Evolutionary conservation across 2,329 filamentous ascomycete species (phyloP), one percentile per base, ranked within the genome.

Genomic region (Paraconiothyrium brasiliense): DNA sequence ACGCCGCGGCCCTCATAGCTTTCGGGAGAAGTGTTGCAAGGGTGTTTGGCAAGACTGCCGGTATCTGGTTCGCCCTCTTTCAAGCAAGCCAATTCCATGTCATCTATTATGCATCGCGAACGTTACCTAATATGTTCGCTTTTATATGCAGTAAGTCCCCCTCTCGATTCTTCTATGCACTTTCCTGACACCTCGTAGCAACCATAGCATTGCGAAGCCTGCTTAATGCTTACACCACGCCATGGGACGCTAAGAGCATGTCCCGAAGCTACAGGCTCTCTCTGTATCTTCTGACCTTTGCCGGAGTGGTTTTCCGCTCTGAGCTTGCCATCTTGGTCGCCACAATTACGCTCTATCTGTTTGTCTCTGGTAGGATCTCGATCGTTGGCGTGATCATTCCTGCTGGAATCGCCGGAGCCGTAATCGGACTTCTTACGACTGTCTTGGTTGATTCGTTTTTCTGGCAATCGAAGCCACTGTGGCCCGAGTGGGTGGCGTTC

Each of bases 41-140:
- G 46, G 87, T 89, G 3, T 94, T 90, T 78, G 94, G 95, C 14
- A 80, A 78, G 32, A 83, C 83, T 4, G 87, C 89, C 3, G 90
- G 88, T 4, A 84, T 89, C 58, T 98, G 94, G 93, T 99, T 91
- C 81, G 80, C 90, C 4, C 64, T 92, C 43, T 84, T 98, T 57
- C 90, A 93, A 73, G 87, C 87, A 1, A 90, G 89, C 77, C 94
- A 98, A 78, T 99, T 99, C 74, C 95, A 99, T 80, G 82, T 97
- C 63, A 85, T 95, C 64, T 99, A 93, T 79, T 99, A 99, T 82
- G 90, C 94, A 14, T 95, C 93, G 16, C 86, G 95, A 63, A 95
- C 93, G 2, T 81, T 99, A 67, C 95, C 95, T 1, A 99, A 99
- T 77, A 97, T 96, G 91, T 97, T 97, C 80, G 94, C 95, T 22